Percentiles rank a stretch among this genome's conserved stretches.
phyloP scores from a whole-genome alignment of 1,284 basidiomycete genomes.

The Lentinula novae-zelandiae region DNA sequence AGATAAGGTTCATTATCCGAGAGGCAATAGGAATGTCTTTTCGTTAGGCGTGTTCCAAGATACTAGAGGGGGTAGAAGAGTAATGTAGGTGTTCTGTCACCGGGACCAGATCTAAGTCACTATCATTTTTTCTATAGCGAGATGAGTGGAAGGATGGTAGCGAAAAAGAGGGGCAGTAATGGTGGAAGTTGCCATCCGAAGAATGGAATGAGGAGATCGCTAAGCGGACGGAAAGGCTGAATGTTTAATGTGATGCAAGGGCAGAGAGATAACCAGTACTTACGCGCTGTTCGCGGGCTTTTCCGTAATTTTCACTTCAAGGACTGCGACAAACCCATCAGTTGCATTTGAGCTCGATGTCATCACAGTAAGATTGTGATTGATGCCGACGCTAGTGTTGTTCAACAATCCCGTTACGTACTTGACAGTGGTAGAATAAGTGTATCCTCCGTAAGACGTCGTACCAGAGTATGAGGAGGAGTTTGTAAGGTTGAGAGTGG shows the following conservation, averaged over 20 bases:
- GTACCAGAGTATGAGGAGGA: constrained; percentile 52
- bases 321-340: constrained; percentile 83
- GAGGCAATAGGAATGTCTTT: background rate
- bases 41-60: background rate
- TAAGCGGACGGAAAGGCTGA: background rate
- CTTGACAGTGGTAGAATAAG: constrained; percentile 64
- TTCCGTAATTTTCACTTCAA: constrained; percentile 68
- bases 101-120: background rate
- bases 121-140: background rate
- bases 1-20: background rate
- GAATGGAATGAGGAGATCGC: background rate
- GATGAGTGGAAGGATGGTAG: background rate
- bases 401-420: constrained; percentile 68
- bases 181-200: constrained; percentile 10
- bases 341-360: constrained; percentile 58
- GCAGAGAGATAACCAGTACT: background rate
- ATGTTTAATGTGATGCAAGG: background rate
- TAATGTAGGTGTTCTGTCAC: constrained; percentile 4
- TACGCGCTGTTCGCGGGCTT: constrained; percentile 27
- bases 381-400: constrained; percentile 73
- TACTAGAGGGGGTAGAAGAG: background rate
- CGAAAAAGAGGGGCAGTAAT: background rate
- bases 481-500: constrained; percentile 56
- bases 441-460: constrained; percentile 57
- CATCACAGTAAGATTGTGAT: constrained; percentile 67